phyloP scores from a whole-genome alignment of 805 yeast genomes.

The Jamesozyma spencerorum region DNA sequence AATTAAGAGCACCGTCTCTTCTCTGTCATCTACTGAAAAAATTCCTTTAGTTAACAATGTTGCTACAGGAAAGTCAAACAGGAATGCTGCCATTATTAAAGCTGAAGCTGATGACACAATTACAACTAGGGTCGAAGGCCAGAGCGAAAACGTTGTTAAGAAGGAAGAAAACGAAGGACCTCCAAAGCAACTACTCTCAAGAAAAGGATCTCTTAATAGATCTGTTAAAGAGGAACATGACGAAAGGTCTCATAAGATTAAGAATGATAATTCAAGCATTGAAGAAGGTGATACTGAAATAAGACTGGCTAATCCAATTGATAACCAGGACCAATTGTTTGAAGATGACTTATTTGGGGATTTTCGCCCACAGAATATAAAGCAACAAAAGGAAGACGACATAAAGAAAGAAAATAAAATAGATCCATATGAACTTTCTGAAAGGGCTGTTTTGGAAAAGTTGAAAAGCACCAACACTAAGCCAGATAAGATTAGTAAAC shows the following conservation, averaged over 20 bases:
- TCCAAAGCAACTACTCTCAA: too few species aligned
- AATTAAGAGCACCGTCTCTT: too few species aligned
- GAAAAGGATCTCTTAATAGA: too few species aligned
- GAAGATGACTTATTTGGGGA: conserved; percentile 27
- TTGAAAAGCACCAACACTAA: not conserved
- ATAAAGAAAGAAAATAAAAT: not conserved
- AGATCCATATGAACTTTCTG: not conserved
- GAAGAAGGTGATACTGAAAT: not conserved
- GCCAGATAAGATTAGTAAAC: not conserved
- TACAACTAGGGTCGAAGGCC: not conserved
- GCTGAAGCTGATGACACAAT: not conserved
- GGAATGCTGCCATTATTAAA: too few species aligned
- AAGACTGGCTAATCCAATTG: conserved; percentile 3
- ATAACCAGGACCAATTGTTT: conserved; percentile 19
- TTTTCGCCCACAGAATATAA: conserved; percentile 6
- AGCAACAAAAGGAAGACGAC: not conserved
- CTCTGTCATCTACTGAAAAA: too few species aligned
- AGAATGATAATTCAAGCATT: not conserved
- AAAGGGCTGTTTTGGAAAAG: not conserved
- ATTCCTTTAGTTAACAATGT: too few species aligned
- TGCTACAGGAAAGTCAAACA: too few species aligned
- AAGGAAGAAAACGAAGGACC: not conserved
- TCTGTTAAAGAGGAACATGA: too few species aligned
- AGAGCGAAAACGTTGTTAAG: not conserved
- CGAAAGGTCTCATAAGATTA: not conserved